phyloP scores from a whole-genome alignment of 345 rosid species.

The Corchorus olitorius region DNA sequence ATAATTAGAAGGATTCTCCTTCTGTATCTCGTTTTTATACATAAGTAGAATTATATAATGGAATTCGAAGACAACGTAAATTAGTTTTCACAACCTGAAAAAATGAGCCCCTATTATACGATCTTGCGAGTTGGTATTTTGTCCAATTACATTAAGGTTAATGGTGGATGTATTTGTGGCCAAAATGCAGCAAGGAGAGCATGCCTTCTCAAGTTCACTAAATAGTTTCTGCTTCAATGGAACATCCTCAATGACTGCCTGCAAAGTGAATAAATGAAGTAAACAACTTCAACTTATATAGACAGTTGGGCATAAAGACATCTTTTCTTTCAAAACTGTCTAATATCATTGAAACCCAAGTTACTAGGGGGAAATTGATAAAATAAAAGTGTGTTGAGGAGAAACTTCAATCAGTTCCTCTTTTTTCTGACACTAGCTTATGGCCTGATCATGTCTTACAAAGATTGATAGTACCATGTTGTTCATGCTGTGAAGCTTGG shows the following conservation, averaged over 20 bases:
- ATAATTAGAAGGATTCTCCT: background rate
- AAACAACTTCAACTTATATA: background rate
- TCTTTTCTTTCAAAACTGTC: constrained; percentile 3
- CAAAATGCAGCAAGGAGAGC: constrained; percentile 86
- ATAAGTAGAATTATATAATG: background rate
- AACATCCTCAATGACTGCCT: constrained; percentile 89
- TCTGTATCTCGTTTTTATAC: background rate
- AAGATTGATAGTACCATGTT: background rate
- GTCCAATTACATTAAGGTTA: constrained; percentile 73
- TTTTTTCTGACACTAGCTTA: background rate
- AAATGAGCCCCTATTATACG: constrained; percentile 95
- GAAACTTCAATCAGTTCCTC: background rate
- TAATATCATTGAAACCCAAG: background rate
- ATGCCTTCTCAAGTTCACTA: constrained; percentile 73
- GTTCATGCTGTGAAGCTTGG: background rate
- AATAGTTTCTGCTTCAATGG: constrained; percentile 84
- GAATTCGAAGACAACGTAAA: background rate
- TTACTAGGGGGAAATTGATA: constrained; percentile 1
- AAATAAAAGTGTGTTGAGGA: background rate
- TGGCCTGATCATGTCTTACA: background rate
- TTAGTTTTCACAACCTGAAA: constrained; percentile 63
- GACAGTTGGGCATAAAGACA: background rate
- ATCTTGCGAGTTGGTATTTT: constrained; percentile 74
- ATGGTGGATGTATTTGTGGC: constrained; percentile 92
- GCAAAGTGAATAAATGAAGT: constrained; percentile 31